Conservation (phyloP, 352 stramenopile genomes). For the Pythium volutum region DNA sequence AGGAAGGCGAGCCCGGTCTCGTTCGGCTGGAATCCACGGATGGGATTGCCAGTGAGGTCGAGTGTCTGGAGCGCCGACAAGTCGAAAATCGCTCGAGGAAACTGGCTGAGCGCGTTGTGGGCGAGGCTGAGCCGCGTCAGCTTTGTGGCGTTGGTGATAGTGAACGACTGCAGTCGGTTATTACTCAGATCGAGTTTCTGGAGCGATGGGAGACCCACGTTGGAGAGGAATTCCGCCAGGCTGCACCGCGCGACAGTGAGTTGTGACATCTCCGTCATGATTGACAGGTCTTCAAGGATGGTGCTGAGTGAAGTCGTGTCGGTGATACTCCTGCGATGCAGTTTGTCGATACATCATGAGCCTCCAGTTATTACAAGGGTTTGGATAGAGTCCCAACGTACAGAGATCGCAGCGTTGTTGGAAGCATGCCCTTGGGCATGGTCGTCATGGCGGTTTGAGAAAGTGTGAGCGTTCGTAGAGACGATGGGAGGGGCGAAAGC, state of each 20-base stretch:
- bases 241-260: slow-evolving; percentile 1
- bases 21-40: slow-evolving; percentile 2
- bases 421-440: neutral
- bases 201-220: neutral
- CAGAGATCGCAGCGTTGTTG: neutral
- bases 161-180: slow-evolving; percentile 5
- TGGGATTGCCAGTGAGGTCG: slow-evolving; percentile 5
- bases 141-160: neutral
- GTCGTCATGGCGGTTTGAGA: neutral
- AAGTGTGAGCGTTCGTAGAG: neutral
- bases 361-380: neutral
- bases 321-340: slow-evolving; percentile 1
- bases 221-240: neutral
- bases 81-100: neutral
- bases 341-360: neutral
- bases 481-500: neutral
- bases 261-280: neutral
- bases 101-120: neutral
- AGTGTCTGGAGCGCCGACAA: neutral
- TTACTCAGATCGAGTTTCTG: neutral
- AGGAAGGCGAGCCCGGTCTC: neutral
- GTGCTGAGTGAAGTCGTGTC: neutral
- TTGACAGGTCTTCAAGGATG: neutral
- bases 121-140: neutral
- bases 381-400: slow-evolving; percentile 7